phyloP scores from a whole-genome alignment of 1,284 basidiomycete genomes.

The Paramarasmius palmivorus region DNA sequence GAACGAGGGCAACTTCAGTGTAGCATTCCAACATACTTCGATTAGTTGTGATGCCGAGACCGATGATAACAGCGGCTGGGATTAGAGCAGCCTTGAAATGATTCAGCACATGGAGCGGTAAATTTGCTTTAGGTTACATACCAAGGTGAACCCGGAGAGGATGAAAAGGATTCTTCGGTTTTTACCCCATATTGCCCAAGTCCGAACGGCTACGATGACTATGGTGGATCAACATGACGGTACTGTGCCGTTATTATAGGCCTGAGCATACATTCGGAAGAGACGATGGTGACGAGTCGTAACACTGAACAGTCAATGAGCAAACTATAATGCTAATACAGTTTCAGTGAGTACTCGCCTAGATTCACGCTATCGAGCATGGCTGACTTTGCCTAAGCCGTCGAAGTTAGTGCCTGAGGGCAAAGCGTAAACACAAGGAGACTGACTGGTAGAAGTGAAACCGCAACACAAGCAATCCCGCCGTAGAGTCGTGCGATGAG shows the following conservation, averaged over 20 bases:
- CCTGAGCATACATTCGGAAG: background rate
- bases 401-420: too few relatives aligned
- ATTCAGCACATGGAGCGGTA: background rate
- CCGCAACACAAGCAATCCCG: too few relatives aligned
- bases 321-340: too few relatives aligned
- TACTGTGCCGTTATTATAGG: too few relatives aligned
- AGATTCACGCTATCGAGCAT: too few relatives aligned
- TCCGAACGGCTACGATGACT: slow-evolving; percentile 18
- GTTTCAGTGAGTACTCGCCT: too few relatives aligned
- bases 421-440: too few relatives aligned
- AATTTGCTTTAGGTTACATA: background rate
- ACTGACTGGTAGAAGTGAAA: too few relatives aligned
- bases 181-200: slow-evolving; percentile 21
- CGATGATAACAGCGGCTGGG: slow-evolving; percentile 13
- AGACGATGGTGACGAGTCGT: background rate
- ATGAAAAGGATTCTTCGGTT: slow-evolving; percentile 11
- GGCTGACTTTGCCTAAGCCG: too few relatives aligned
- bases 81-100: slow-evolving; percentile 11
- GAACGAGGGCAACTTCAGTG: background rate
- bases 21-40: slow-evolving; percentile 1
- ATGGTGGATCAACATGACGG: too few relatives aligned
- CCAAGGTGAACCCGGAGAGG: slow-evolving; percentile 13
- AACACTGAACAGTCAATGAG: too few relatives aligned
- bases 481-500: too few relatives aligned
- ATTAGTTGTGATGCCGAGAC: slow-evolving; percentile 6